Conservation (phyloP, 2,329 filamentous ascomycete genomes). For the Cercospora sp. region DNA sequence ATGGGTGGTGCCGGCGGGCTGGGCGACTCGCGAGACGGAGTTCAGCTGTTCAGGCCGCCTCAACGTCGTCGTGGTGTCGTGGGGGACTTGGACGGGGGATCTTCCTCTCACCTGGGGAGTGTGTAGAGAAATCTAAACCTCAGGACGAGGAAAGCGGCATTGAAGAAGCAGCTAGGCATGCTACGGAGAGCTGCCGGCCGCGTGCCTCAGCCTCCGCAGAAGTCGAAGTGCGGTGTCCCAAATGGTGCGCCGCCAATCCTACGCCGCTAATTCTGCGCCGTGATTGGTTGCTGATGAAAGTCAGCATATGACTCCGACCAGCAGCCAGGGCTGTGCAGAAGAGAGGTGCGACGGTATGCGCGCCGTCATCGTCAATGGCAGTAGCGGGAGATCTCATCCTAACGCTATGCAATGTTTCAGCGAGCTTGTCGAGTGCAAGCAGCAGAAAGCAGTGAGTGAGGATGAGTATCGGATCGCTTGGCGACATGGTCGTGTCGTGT, state of each 20-base stretch:
- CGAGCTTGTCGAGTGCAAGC: neutral
- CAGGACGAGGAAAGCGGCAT: conserved; percentile 15
- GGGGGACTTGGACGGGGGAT: neutral
- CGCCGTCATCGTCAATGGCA: neutral
- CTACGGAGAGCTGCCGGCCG: neutral
- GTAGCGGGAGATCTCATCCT: neutral
- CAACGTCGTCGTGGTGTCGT: conserved; percentile 18
- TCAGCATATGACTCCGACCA: neutral
- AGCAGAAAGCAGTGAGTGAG: neutral
- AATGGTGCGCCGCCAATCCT: neutral
- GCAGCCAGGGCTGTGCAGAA: neutral
- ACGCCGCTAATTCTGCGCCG: neutral
- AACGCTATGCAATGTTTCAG: neutral
- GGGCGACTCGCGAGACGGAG: conserved; percentile 15
- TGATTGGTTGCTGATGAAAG: neutral
- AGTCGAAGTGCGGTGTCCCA: neutral
- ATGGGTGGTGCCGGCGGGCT: conserved; percentile 3
- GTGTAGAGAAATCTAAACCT: conserved; percentile 1
- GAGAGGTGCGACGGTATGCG: neutral
- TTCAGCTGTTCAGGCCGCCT: conserved; percentile 15
- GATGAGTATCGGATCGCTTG: neutral
- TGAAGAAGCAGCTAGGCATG: conserved; percentile 7
- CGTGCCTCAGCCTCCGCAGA: neutral
- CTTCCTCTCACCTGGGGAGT: neutral
- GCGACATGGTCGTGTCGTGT: neutral